phyloP scores from a whole-genome alignment of 2,329 filamentous ascomycete genomes.

The Curvularia spicifera region DNA sequence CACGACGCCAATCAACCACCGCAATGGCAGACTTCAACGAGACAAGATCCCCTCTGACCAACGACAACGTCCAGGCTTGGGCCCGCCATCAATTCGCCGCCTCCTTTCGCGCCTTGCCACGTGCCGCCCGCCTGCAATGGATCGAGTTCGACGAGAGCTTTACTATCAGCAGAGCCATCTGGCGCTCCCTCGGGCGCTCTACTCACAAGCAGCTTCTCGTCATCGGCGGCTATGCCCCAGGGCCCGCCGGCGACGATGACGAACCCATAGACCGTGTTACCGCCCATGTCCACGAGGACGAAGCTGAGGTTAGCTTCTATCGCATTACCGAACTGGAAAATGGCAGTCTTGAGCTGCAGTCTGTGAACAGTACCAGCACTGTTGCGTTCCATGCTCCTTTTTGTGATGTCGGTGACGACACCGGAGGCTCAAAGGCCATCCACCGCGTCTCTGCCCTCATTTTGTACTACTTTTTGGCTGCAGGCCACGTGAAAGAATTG shows the following conservation, averaged over 20 bases:
- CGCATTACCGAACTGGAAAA: constrained; percentile 28
- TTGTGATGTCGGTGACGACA: constrained; percentile 37
- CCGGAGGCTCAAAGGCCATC: constrained; percentile 34
- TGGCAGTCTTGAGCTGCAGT: constrained; percentile 28
- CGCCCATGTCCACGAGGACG: constrained; percentile 37
- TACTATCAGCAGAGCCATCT: constrained; percentile 33
- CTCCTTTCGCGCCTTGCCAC: constrained; percentile 28
- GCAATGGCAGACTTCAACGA: constrained; percentile 39
- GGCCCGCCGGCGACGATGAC: constrained; percentile 30
- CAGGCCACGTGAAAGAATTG: constrained; percentile 35
- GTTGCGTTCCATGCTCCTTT: constrained; percentile 38
- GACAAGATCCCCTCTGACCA: constrained; percentile 34
- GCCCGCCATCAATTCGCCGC: constrained; percentile 30
- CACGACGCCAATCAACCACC: constrained; percentile 15
- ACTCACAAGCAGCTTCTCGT: constrained; percentile 38
- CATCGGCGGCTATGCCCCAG: constrained; percentile 39
- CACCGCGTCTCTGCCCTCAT: constrained; percentile 38
- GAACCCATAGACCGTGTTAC: constrained; percentile 32
- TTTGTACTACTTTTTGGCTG: constrained; percentile 36
- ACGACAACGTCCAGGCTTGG: constrained; percentile 34
- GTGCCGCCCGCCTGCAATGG: constrained; percentile 29
- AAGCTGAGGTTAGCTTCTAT: constrained; percentile 39
- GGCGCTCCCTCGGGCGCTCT: constrained; percentile 34
- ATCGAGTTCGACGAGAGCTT: constrained; percentile 37
- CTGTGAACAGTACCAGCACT: constrained; percentile 37